Conservation (phyloP, 2,329 filamentous ascomycete species). For the Cephalotrichum gorgonifer region DNA sequence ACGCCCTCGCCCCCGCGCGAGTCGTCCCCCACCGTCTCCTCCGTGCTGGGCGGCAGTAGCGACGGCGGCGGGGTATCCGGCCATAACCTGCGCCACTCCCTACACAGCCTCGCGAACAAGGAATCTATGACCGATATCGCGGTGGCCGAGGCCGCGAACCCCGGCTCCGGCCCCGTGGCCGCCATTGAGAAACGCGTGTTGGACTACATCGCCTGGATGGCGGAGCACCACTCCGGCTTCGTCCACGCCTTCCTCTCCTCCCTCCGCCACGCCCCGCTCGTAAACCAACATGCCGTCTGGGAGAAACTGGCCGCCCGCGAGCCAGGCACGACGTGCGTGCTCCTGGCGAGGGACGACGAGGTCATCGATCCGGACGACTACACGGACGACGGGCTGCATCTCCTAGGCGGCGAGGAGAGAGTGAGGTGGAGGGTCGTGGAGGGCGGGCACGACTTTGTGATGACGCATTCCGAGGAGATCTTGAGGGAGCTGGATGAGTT, state of each 20-base stretch:
- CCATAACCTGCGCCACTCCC: constrained; percentile 6
- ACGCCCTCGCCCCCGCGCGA: constrained; percentile 2
- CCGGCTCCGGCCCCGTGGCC: constrained; percentile 14
- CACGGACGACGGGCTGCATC: constrained; percentile 34
- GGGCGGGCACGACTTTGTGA: constrained; percentile 52
- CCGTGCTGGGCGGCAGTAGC: not conserved
- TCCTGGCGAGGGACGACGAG: constrained; percentile 40
- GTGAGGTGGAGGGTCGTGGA: constrained; percentile 41
- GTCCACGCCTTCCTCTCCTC: constrained; percentile 50
- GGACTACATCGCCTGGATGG: constrained; percentile 47
- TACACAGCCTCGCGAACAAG: not conserved
- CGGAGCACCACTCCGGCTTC: constrained; percentile 45
- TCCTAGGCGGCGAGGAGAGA: constrained; percentile 37
- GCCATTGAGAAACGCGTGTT: constrained; percentile 37
- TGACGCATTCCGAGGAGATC: constrained; percentile 38
- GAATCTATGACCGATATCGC: constrained; percentile 26
- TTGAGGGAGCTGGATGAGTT: constrained; percentile 35
- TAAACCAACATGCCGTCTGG: constrained; percentile 42
- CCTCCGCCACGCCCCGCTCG: constrained; percentile 42
- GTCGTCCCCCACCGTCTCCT: not conserved
- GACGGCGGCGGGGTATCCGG: constrained; percentile 6
- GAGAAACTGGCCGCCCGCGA: constrained; percentile 28
- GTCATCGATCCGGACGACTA: constrained; percentile 43
- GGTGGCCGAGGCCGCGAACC: constrained; percentile 27
- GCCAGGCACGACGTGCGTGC: constrained; percentile 34